Evolutionary conservation across 2,329 filamentous ascomycete genomes (phyloP), one percentile per base, ranked within the genome.

Genomic region (Colletotrichum sp.): DNA sequence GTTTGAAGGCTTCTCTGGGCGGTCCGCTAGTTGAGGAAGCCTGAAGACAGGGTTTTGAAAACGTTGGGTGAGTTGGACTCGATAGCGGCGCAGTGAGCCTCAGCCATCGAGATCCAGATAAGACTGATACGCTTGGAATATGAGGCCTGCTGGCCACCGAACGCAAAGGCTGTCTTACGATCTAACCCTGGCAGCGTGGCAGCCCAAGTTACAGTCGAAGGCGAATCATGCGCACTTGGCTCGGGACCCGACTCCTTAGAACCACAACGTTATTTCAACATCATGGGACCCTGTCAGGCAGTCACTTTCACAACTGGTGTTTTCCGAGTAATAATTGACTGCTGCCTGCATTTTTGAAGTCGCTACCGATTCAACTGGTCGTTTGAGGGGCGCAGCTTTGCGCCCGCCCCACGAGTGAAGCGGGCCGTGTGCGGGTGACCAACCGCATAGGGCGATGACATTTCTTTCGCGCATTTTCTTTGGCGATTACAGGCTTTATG

Each of bases 61-160:
- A 38, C 7, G 14, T 1, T 18, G 36, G 36, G 16, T 9, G 16
- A 38, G 36, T 8, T 18, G 4, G 14, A 38, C 16, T 43, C 38
- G 18, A n/a, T n/a, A n/a, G 7, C 18, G 0, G 0, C 3, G 18
- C 18, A 43, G 38, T n/a, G 18, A 43, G 18, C 18, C 38, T 2
- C 18, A 43, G 38, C 3, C 16, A n/a, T 0, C 18, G 1, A n/a
- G 38, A n/a, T 48, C 1, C 38, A 48, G 5, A 6, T n/a, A 12
- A 0, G 9, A 48, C 0, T 12, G 8, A n/a, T n/a, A 48, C 5
- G 38, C 18, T 48, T 43, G 36, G 2, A n/a, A n/a, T 48, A 12
- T 48, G 16, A 9, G 18, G 38, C 18, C 38, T n/a, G 4, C 1
- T n/a, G 18, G 9, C 38, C 9, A 48, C 38, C 38, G 1, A n/a